phyloP scores from a whole-genome alignment of 116 monocot species.

The Cymodocea nodosa region DNA sequence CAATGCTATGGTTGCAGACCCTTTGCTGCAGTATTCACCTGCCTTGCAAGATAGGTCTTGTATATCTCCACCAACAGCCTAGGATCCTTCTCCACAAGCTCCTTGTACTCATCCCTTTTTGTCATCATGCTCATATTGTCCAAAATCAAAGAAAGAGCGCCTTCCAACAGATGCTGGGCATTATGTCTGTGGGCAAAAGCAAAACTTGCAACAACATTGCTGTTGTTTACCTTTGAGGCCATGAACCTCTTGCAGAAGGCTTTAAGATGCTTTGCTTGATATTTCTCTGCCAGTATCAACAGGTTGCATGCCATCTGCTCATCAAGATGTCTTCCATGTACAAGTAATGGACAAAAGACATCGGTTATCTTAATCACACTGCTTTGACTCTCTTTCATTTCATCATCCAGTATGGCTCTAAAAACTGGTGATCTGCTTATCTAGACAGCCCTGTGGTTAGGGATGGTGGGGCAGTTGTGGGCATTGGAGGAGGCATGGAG shows the following conservation, averaged over 20 bases:
- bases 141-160: constrained; percentile 50
- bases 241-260: constrained; percentile 76
- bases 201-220: constrained; percentile 54
- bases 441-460: constrained; percentile 79
- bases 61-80: constrained; percentile 82
- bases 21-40: constrained; percentile 52
- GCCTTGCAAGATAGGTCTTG: constrained; percentile 67
- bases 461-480: constrained; percentile 30
- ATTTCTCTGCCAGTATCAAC: constrained; percentile 74
- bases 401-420: constrained; percentile 83
- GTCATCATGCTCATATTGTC: constrained; percentile 67
- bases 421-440: constrained; percentile 87
- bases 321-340: constrained; percentile 84
- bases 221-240: constrained; percentile 68
- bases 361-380: constrained; percentile 72
- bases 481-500: constrained; percentile 18
- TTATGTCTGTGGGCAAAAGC: constrained; percentile 72
- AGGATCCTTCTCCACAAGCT: constrained; percentile 79
- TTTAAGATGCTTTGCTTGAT: constrained; percentile 91
- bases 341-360: constrained; percentile 65
- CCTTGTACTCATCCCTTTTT: constrained; percentile 47
- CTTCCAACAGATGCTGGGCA: constrained; percentile 51
- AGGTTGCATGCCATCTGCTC: constrained; percentile 76
- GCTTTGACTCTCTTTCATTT: constrained; percentile 84
- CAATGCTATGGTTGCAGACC: background rate